These are phyloP conservation scores for Zygosaccharomyces siamensis DNA, from an alignment of 805 yeast genomes.

Conservation along the genomic window DNA sequence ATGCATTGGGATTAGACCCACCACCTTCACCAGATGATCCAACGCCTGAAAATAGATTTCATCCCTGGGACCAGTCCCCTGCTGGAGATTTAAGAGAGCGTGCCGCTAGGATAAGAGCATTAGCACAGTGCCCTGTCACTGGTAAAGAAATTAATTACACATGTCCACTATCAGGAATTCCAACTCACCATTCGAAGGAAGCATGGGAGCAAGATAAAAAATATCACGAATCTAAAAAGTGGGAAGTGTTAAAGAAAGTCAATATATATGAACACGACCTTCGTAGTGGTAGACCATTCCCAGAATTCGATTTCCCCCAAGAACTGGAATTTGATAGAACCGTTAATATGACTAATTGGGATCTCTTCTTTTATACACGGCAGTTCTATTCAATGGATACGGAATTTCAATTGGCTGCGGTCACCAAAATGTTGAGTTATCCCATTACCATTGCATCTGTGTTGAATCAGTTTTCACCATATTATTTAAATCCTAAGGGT, in stretches of 20 bases:
- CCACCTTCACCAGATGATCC: slow-evolving; percentile 64
- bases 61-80: slow-evolving; percentile 91
- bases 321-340: slow-evolving; percentile 68
- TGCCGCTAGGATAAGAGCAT: slow-evolving; percentile 84
- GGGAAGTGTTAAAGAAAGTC: slow-evolving; percentile 75
- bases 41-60: slow-evolving; percentile 66
- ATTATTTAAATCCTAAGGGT: slow-evolving; percentile 73
- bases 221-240: slow-evolving; percentile 62
- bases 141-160: slow-evolving; percentile 71
- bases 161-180: slow-evolving; percentile 93
- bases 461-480: slow-evolving; percentile 82
- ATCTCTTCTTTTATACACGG: slow-evolving; percentile 86
- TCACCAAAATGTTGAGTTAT: slow-evolving; percentile 88
- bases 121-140: slow-evolving; percentile 90
- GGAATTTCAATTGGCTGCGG: slow-evolving; percentile 91
- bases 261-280: slow-evolving; percentile 93
- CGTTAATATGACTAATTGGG: slow-evolving; percentile 84
- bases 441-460: slow-evolving; percentile 86
- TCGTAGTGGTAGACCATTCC: slow-evolving; percentile 88
- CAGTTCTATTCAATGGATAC: slow-evolving; percentile 94
- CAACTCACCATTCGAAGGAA: slow-evolving; percentile 85
- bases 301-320: slow-evolving; percentile 91
- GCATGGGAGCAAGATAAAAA: slow-evolving; percentile 82
- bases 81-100: slow-evolving; percentile 80
- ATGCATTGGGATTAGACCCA: slow-evolving; percentile 55